Conservation (phyloP, 176 grass and related monocot genomes). For the Alopecurus myosuroides region DNA sequence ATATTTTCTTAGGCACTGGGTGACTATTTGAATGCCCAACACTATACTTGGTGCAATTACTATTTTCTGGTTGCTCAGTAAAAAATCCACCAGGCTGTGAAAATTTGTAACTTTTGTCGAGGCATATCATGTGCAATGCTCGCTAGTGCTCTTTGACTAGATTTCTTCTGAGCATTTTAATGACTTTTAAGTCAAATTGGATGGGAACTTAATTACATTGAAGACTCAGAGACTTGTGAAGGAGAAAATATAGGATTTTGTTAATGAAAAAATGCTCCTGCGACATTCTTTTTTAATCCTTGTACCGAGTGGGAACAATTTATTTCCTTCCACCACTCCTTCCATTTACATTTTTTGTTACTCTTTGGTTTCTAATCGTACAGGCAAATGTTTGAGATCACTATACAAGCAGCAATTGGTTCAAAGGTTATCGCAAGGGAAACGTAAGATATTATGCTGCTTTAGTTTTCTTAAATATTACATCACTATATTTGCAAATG, state of each 20-base stretch:
- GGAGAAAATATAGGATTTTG: neutral
- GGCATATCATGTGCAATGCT: neutral
- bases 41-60: neutral
- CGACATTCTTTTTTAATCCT: neutral
- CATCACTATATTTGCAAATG: neutral
- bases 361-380: neutral
- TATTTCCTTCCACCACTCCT: neutral
- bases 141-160: neutral
- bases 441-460: conserved; percentile 57
- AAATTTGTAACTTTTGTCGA: neutral
- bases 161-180: neutral
- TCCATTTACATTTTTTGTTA: neutral
- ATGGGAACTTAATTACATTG: neutral
- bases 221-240: neutral
- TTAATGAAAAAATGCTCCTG: neutral
- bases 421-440: conserved; percentile 90
- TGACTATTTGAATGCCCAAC: neutral
- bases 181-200: neutral
- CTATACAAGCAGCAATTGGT: conserved; percentile 95
- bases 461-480: neutral
- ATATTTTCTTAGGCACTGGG: neutral
- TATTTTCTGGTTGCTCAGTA: neutral
- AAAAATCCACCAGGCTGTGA: neutral
- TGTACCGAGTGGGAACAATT: neutral
- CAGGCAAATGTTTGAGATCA: conserved; percentile 99